A percentile compares a stretch with the other conserved stretches of the same genome.
Evolutionary conservation across 495 filamentous ascomycete species (phyloP).

Genomic region (Aspergillus nanangensis): DNA sequence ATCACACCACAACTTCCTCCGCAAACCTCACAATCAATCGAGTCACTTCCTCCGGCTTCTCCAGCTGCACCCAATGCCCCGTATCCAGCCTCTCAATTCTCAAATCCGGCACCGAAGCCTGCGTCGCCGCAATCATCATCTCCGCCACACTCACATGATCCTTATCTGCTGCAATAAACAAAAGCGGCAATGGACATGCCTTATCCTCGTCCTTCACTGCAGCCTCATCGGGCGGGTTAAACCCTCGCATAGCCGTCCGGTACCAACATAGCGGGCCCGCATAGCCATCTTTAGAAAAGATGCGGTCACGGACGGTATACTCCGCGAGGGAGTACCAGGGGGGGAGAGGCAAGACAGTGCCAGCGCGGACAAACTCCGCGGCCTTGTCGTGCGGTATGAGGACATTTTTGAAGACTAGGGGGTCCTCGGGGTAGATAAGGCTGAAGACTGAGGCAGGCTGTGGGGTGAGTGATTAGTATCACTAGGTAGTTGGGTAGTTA

Average conservation of each 20-base stretch:
- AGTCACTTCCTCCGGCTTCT: conserved; percentile 34
- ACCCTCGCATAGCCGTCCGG: no score
- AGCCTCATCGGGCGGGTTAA: no score
- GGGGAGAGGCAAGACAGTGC: conserved; percentile 13
- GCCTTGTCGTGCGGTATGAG: conserved; percentile 17
- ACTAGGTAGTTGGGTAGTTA: no score
- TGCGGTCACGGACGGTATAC: no score
- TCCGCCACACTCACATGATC: conserved; percentile 10
- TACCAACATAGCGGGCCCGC: no score
- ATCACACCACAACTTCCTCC: no score
- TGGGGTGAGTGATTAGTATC: no score
- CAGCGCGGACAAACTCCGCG: conserved; percentile 16
- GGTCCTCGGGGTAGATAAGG: conserved; percentile 22
- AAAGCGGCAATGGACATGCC: no score
- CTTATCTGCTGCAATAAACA: conserved; percentile 16
- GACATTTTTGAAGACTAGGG: conserved; percentile 16
- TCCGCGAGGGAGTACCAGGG: no score
- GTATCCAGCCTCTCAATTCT: conserved; percentile 14
- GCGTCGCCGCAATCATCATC: conserved; percentile 13
- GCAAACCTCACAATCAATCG: conserved; percentile 34
- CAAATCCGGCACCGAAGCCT: no score
- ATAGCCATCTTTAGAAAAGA: no score
- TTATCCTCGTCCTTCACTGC: conserved; percentile 9
- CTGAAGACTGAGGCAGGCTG: no score
- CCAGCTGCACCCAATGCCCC: conserved; percentile 29